Evolutionary conservation across 2,329 filamentous ascomycete genomes (phyloP), one percentile per base, ranked within the genome.

Genomic region (Alternaria angustiovoidea): DNA sequence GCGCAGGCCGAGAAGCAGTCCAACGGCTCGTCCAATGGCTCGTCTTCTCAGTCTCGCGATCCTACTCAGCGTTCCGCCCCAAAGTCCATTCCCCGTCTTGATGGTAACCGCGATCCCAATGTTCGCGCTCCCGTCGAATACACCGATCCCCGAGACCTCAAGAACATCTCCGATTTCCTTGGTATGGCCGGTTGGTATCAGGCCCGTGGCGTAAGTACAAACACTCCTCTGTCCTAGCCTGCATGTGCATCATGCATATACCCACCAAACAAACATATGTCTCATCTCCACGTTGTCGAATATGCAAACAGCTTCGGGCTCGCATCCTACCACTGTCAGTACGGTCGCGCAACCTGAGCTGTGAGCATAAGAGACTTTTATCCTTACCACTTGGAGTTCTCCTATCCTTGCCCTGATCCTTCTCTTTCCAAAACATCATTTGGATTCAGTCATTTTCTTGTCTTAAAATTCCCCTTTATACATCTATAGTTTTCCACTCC

Each of bases 151-250:
- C 68, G 54, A 20, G 71, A 74, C 32, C 65, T 78, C 47, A 77
- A 75, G 70, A 78, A 77, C 59, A 66, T 79, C 24, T 75, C 74
- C 7, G 77, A 79, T 43, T 72, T 74, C 38, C 65, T 79, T 24
- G 76, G 76, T 44, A 61, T 77, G 14, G 60, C 51, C 32, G 77
- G 76, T 22, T 78, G 74, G 75, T 76, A 73, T 44, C 51, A 63
- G 34, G 75, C 75, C 60, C 76, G 75, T 60, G 77, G 77, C 61
- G 76, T 79, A 77, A 74, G 74, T 75, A 59, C 62, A 72, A 67
- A 65, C 61, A n/a, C 57, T 36, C 52, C 43, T 34, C 44, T 34
- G 9, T 62, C 38, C 34, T 43, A 59, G 42, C 42, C 57, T 26
- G 44, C 60, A 53, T 52, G 47, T 56, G 39, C 56, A 58, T 60